These are phyloP conservation scores for Daedaleopsis nitida DNA, from an alignment of 768 basidiomycete species.

Conservation along the genomic window DNA sequence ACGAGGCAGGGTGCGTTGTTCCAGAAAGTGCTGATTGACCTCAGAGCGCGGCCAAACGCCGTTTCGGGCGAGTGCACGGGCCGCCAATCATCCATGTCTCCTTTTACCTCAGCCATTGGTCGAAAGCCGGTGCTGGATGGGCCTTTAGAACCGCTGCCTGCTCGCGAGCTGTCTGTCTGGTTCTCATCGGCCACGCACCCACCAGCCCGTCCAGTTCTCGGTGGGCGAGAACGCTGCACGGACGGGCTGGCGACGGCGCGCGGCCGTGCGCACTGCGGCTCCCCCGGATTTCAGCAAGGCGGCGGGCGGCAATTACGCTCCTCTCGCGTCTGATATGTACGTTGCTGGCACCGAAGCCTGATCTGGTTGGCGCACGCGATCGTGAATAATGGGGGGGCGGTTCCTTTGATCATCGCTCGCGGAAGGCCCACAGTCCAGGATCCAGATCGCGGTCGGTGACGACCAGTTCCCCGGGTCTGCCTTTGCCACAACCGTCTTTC, in stretches of 20 bases:
- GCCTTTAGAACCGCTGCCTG: conserved; percentile 5
- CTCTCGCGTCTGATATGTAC: conserved; percentile 22
- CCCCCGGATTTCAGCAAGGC: neutral
- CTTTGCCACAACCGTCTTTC: conserved; percentile 7
- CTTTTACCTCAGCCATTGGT: conserved; percentile 28
- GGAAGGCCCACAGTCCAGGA: conserved; percentile 19
- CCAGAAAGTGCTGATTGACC: conserved; percentile 22
- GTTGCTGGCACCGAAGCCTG: conserved; percentile 18
- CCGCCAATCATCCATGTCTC: conserved; percentile 34
- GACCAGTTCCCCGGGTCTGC: conserved; percentile 8
- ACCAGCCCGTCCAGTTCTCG: neutral
- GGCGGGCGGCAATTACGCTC: conserved; percentile 19
- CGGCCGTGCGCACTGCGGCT: neutral
- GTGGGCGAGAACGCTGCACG: too few relatives aligned
- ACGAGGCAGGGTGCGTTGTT: conserved; percentile 33
- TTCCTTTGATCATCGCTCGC: conserved; percentile 23
- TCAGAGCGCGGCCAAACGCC: conserved; percentile 4
- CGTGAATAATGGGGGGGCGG: conserved; percentile 19
- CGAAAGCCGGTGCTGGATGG: conserved; percentile 12
- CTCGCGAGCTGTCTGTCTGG: conserved; percentile 7
- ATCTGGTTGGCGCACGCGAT: conserved; percentile 17
- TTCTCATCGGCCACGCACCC: conserved; percentile 18
- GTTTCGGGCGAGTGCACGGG: conserved; percentile 1
- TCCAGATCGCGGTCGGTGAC: conserved; percentile 19
- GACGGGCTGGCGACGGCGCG: neutral